Evolutionary conservation across 768 basidiomycete genomes (phyloP).

Genomic region (Suillus fuscotomentosus): DNA sequence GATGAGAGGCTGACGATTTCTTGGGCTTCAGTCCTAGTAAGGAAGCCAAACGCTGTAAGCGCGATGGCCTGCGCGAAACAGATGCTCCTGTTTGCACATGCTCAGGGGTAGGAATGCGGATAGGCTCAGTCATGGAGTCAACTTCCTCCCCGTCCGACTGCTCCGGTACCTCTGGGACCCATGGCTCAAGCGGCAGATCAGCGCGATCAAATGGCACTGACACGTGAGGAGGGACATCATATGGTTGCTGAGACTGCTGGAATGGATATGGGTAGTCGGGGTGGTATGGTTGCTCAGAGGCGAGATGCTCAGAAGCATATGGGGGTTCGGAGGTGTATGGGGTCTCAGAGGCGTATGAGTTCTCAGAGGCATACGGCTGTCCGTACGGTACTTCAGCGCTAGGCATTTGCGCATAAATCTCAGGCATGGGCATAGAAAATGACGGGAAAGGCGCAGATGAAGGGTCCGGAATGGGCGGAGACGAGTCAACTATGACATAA

Average conservation of each 20-base stretch:
- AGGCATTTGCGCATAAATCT: not conserved
- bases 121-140: not conserved
- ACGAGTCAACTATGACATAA: not conserved
- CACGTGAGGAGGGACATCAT: not conserved
- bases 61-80: not conserved
- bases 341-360: not conserved
- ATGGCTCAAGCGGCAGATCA: not conserved
- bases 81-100: not conserved
- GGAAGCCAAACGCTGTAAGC: not conserved
- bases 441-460: not conserved
- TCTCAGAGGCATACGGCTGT: not conserved
- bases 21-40: not conserved
- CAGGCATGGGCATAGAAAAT: not conserved
- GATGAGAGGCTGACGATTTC: not conserved
- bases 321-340: not conserved
- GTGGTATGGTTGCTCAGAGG: not conserved
- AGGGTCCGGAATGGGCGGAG: not conserved
- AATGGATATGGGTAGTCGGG: not conserved
- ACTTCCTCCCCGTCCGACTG: not conserved
- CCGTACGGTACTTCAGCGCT: not conserved
- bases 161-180: not conserved
- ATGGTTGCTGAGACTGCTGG: not conserved
- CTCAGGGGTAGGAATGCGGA: not conserved
- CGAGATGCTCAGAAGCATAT: not conserved
- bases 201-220: not conserved